Percentiles rank a stretch among this genome's conserved stretches.
Conservation (phyloP, 148 eudicot species). For the Chenopodium suecicum region DNA sequence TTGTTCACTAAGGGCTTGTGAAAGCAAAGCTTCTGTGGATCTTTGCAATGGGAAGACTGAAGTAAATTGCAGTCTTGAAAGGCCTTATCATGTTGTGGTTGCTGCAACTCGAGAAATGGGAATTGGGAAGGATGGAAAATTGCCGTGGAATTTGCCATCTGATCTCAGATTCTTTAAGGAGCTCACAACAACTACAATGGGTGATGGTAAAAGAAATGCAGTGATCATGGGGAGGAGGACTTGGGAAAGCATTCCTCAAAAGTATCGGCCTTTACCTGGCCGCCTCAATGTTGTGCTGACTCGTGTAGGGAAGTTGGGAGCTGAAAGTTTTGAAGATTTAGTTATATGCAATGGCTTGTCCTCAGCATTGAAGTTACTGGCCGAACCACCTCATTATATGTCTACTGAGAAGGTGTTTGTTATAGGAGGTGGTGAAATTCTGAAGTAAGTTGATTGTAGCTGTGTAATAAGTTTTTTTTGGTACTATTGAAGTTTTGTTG, state of each 20-base stretch:
- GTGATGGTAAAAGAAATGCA: constrained; percentile 70
- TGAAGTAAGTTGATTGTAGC: constrained; percentile 42
- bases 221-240: constrained; percentile 92
- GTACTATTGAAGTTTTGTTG: neutral
- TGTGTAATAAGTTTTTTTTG: neutral
- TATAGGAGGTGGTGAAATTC: constrained; percentile 82
- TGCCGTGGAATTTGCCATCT: constrained; percentile 86
- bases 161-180: constrained; percentile 81
- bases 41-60: neutral
- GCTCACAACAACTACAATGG: constrained; percentile 55
- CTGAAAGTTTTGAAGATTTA: constrained; percentile 52
- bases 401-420: constrained; percentile 75
- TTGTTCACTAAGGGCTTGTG: constrained; percentile 6
- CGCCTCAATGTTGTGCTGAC: constrained; percentile 81
- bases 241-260: constrained; percentile 79
- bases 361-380: constrained; percentile 60
- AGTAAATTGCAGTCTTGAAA: neutral
- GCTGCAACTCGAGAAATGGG: constrained; percentile 90
- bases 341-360: constrained; percentile 54
- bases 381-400: constrained; percentile 48
- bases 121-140: constrained; percentile 78
- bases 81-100: constrained; percentile 74
- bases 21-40: neutral
- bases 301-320: constrained; percentile 53
- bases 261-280: constrained; percentile 72